phyloP scores from a whole-genome alignment of 2,329 filamentous ascomycete species.

The Aspergillus viridinutans region DNA sequence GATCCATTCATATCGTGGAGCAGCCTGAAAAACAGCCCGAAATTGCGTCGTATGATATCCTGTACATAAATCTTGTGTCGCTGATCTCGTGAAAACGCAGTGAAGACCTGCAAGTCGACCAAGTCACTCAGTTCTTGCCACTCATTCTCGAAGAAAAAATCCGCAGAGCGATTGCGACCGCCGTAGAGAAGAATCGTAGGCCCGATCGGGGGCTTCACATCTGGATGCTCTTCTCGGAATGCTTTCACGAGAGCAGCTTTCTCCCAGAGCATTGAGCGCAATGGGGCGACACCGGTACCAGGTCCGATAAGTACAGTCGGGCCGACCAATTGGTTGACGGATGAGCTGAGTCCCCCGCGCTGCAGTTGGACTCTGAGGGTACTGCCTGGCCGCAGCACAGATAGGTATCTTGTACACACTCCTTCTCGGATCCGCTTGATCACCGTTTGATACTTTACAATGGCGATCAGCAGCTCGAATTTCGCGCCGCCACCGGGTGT shows the following conservation, averaged over 20 bases:
- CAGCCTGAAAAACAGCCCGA: conserved; percentile 47
- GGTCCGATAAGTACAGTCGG: conserved; percentile 77
- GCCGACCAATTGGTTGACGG: conserved; percentile 42
- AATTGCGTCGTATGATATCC: conserved; percentile 54
- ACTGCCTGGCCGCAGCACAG: conserved; percentile 57
- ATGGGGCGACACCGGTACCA: conserved; percentile 81
- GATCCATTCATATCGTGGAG: conserved; percentile 51
- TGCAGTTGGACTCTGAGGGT: conserved; percentile 57
- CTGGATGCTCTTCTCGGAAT: conserved; percentile 25
- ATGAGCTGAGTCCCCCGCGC: conserved; percentile 50
- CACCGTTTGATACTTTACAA: conserved; percentile 87
- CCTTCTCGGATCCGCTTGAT: conserved; percentile 80
- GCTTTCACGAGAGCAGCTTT: conserved; percentile 46
- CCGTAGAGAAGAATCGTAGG: conserved; percentile 73
- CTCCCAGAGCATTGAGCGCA: conserved; percentile 76
- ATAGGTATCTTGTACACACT: conserved; percentile 84
- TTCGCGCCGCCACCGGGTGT: conserved; percentile 39
- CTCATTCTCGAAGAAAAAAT: conserved; percentile 78
- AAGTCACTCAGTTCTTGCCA: conserved; percentile 54
- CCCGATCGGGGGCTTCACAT: conserved; percentile 29
- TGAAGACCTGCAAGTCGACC: conserved; percentile 51
- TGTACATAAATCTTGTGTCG: conserved; percentile 64
- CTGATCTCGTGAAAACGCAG: conserved; percentile 70
- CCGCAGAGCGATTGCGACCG: conserved; percentile 66
- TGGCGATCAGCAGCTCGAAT: conserved; percentile 73